Percentiles rank a stretch among this genome's conserved stretches.
phyloP scores from a whole-genome alignment of 768 basidiomycete species.

The Hypsizygus marmoreus region DNA sequence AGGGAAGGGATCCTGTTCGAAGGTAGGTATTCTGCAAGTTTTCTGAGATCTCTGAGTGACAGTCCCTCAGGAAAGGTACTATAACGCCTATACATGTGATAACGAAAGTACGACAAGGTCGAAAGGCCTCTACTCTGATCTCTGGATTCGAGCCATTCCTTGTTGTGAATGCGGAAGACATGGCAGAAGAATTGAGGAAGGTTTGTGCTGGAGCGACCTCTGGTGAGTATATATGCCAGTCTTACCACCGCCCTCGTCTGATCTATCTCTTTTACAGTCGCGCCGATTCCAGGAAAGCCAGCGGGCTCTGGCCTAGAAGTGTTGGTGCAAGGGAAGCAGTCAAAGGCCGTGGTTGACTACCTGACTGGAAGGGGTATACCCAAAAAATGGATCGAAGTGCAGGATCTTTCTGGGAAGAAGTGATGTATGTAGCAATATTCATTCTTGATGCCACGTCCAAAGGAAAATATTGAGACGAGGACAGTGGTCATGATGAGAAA shows the following conservation, averaged over 20 bases:
- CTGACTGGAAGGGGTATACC: constrained; percentile 73
- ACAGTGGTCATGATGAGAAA: too few relatives aligned
- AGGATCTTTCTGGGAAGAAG: constrained; percentile 53
- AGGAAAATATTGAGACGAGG: too few relatives aligned
- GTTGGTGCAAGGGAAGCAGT: constrained; percentile 85
- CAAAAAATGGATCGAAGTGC: constrained; percentile 74
- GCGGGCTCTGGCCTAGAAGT: constrained; percentile 61
- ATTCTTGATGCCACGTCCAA: background rate
- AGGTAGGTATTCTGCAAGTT: constrained; percentile 48
- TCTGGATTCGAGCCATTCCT: constrained; percentile 81
- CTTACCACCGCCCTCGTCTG: too few relatives aligned
- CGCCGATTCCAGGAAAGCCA: constrained; percentile 58
- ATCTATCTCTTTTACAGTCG: constrained; percentile 42
- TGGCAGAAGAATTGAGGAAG: constrained; percentile 79
- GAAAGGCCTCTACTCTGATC: constrained; percentile 75
- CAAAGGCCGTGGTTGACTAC: constrained; percentile 63
- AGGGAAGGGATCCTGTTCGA: constrained; percentile 54
- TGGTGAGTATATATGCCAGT: constrained; percentile 41
- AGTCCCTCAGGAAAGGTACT: constrained; percentile 67
- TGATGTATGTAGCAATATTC: constrained; percentile 19
- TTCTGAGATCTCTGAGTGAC: background rate
- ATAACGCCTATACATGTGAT: constrained; percentile 70
- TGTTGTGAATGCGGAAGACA: constrained; percentile 61
- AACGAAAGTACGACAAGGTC: constrained; percentile 75
- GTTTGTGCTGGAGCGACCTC: constrained; percentile 80